Conservation (phyloP, 306 rosid genomes). For the Vigna trinervia region DNA sequence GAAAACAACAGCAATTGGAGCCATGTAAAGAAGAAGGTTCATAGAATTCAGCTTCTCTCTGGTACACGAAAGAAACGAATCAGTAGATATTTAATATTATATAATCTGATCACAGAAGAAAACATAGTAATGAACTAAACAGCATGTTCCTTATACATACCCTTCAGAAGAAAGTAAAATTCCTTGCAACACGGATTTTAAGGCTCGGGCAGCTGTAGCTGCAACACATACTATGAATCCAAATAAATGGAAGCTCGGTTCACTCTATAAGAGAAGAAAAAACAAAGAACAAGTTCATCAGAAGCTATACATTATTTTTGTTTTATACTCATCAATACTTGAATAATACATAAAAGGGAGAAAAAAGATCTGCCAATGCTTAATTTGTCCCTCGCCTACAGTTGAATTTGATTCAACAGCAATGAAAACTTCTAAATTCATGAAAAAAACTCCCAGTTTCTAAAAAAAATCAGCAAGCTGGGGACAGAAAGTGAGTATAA, state of each 20-base stretch:
- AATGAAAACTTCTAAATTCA: conserved; percentile 20
- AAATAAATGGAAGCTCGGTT: conserved; percentile 98
- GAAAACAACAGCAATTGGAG: conserved; percentile 97
- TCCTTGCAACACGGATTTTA: conserved; percentile 94
- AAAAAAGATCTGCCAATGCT: conserved; percentile 16
- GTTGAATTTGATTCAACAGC: neutral
- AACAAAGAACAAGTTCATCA: conserved; percentile 36
- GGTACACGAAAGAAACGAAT: conserved; percentile 43
- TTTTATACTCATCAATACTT: conserved; percentile 9
- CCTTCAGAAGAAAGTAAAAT: conserved; percentile 98
- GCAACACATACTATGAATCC: conserved; percentile 93
- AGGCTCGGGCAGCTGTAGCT: conserved; percentile 98
- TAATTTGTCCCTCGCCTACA: conserved; percentile 21
- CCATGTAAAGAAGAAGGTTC: conserved; percentile 99
- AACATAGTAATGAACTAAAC: conserved; percentile 9
- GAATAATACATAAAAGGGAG: conserved; percentile 19
- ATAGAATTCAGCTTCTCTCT: conserved; percentile 99
- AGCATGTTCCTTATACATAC: conserved; percentile 51
- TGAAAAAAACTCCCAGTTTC: neutral
- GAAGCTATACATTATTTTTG: conserved; percentile 28
- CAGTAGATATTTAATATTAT: conserved; percentile 36
- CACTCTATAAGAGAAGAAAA: conserved; percentile 69
- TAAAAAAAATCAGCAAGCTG: neutral
- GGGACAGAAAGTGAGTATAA: conserved; percentile 3
- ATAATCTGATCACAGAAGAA: neutral